Percentiles rank a stretch among this genome's conserved stretches.
These are phyloP conservation scores for Ophioceras dolichostomum DNA, from an alignment of 2,329 filamentous ascomycete species.

Conservation along the genomic window DNA sequence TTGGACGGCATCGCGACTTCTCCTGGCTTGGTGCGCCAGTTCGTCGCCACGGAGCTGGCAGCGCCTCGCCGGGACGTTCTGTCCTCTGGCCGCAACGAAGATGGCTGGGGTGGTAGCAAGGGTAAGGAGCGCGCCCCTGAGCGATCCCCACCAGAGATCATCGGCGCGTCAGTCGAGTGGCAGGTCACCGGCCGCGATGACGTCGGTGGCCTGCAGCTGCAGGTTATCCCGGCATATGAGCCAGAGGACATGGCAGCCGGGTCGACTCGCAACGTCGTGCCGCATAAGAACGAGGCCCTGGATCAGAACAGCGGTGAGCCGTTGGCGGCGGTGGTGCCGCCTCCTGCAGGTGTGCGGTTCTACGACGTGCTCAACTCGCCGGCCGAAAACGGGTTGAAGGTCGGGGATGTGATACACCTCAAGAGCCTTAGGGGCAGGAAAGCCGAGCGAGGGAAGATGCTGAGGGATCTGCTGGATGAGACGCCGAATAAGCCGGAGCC, in stretches of 20 bases:
- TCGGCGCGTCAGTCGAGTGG: constrained; percentile 1
- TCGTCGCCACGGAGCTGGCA: constrained; percentile 4
- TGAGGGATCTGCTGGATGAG: background rate
- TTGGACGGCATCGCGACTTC: constrained; percentile 3
- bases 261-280: background rate
- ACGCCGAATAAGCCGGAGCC: background rate
- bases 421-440: background rate
- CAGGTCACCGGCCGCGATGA: constrained; percentile 4
- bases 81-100: background rate
- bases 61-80: background rate
- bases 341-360: background rate
- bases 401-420: background rate
- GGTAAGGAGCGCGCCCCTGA: too few species aligned
- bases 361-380: background rate
- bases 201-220: constrained; percentile 3
- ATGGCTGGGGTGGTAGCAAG: background rate
- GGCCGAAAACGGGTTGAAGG: background rate
- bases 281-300: background rate
- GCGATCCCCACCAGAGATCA: background rate
- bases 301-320: background rate
- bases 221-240: constrained; percentile 1
- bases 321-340: background rate
- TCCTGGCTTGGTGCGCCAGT: constrained; percentile 4
- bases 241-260: background rate
- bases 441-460: background rate